phyloP scores from a whole-genome alignment of 306 rosid species.

The Sesbania bispinosa region DNA sequence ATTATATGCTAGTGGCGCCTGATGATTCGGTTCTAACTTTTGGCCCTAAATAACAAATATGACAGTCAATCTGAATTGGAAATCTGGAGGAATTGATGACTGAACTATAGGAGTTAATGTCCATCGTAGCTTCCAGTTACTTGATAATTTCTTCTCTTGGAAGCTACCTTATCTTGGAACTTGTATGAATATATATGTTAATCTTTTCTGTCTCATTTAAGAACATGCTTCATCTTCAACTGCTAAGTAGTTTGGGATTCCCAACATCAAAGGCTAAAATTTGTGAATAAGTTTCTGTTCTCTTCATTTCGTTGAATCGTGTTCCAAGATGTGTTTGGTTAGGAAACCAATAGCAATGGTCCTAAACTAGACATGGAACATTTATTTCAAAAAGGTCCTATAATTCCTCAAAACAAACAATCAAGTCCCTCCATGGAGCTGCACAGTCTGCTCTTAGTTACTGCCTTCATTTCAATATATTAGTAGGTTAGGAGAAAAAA shows the following conservation, averaged over 20 bases:
- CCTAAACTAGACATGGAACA: too few relatives aligned
- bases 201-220: slow-evolving; percentile 13
- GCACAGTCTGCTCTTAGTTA: too few relatives aligned
- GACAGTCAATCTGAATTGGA: slow-evolving; percentile 41
- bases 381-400: too few relatives aligned
- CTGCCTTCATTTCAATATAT: too few relatives aligned
- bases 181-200: slow-evolving; percentile 31
- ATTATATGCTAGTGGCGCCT: slow-evolving; percentile 77
- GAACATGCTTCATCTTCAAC: slow-evolving; percentile 5
- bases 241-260: neutral
- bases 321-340: neutral
- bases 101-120: slow-evolving; percentile 32
- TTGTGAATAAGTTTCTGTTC: slow-evolving; percentile 19
- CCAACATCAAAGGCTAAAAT: neutral
- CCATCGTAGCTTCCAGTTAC: slow-evolving; percentile 37
- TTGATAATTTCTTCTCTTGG: slow-evolving; percentile 31
- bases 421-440: too few relatives aligned
- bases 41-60: slow-evolving; percentile 37
- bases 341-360: neutral
- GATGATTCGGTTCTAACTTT: slow-evolving; percentile 33
- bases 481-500: too few relatives aligned
- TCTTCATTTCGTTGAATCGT: neutral
- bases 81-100: slow-evolving; percentile 40
- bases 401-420: too few relatives aligned
- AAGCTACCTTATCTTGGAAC: slow-evolving; percentile 32